phyloP scores from a whole-genome alignment of 2,329 filamentous ascomycete genomes.

The Ceratocystis ficicola region DNA sequence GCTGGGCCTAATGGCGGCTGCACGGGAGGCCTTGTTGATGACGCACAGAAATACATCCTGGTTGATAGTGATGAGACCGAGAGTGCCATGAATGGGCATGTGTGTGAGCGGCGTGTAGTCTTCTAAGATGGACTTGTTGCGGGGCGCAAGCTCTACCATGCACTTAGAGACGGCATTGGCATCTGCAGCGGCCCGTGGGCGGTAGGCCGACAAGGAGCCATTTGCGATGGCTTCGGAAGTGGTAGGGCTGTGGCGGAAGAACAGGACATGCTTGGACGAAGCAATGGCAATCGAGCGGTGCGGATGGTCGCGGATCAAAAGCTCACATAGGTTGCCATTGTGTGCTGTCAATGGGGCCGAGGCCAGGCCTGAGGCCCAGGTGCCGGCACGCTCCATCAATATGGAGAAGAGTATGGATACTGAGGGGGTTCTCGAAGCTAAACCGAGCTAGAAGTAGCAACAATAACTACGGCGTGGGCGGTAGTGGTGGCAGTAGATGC shows the following conservation, averaged over 20 bases:
- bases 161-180: slow-evolving; percentile 48
- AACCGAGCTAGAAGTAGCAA: not conserved
- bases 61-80: slow-evolving; percentile 74
- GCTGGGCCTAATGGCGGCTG: slow-evolving; percentile 71
- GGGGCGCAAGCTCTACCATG: slow-evolving; percentile 73
- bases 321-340: slow-evolving; percentile 54
- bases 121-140: slow-evolving; percentile 52
- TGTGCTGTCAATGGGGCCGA: slow-evolving; percentile 30
- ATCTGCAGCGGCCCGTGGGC: slow-evolving; percentile 32
- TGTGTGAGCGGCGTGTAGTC: slow-evolving; percentile 67
- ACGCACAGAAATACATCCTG: slow-evolving; percentile 84
- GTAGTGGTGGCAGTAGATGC: not conserved
- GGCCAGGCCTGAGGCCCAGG: slow-evolving; percentile 17
- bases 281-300: slow-evolving; percentile 79
- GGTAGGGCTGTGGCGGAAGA: slow-evolving; percentile 66
- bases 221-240: slow-evolving; percentile 48
- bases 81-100: slow-evolving; percentile 67
- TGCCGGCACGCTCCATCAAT: slow-evolving; percentile 22
- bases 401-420: not conserved
- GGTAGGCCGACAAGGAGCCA: slow-evolving; percentile 44
- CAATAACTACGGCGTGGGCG: not conserved
- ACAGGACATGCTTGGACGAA: slow-evolving; percentile 64
- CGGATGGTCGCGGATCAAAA: slow-evolving; percentile 76
- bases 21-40: slow-evolving; percentile 64
- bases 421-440: not conserved